These are phyloP conservation scores for Coemansia sp. DNA, from an alignment of 192 early-diverging fungal genomes.

Conservation along the genomic window DNA sequence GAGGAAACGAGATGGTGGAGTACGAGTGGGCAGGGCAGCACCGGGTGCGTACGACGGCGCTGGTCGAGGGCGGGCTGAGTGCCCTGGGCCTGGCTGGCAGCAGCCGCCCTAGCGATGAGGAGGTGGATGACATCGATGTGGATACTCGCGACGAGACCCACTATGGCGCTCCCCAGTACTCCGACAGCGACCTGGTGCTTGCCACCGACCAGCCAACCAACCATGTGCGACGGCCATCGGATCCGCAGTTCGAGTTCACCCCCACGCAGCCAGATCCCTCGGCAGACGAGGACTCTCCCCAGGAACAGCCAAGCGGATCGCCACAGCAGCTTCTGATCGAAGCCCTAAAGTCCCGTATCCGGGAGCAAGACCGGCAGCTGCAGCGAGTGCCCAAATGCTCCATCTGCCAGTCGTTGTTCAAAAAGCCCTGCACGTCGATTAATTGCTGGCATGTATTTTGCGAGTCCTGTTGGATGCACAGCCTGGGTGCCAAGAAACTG, in stretches of 20 bases:
- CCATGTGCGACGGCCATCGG: conserved; percentile 42
- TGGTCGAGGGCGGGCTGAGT: conserved; percentile 71
- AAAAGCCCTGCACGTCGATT: conserved; percentile 69
- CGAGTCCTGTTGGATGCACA: conserved; percentile 83
- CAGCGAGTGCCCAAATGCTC: conserved; percentile 63
- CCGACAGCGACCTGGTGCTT: conserved; percentile 64
- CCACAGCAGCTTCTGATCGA: conserved; percentile 70
- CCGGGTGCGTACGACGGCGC: conserved; percentile 72
- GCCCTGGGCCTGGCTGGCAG: conserved; percentile 5
- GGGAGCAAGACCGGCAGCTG: conserved; percentile 58
- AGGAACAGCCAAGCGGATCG: too few species aligned
- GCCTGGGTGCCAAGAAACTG: conserved; percentile 79
- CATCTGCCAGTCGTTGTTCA: conserved; percentile 76
- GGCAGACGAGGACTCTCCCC: background rate
- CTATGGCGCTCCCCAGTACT: conserved; percentile 70
- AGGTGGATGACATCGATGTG: conserved; percentile 61
- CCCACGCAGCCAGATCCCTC: conserved; percentile 3
- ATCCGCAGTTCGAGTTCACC: conserved; percentile 28
- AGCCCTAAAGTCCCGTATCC: conserved; percentile 67
- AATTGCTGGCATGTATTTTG: conserved; percentile 94
- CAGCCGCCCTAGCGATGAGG: conserved; percentile 69
- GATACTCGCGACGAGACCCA: conserved; percentile 73
- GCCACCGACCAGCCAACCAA: conserved; percentile 24
- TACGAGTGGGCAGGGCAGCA: conserved; percentile 83
- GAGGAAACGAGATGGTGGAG: conserved; percentile 56